A percentile compares a stretch with the other conserved stretches of the same genome.
Evolutionary conservation across 1,284 basidiomycete genomes (phyloP).

Genomic region (Trichosporon ovoides): DNA sequence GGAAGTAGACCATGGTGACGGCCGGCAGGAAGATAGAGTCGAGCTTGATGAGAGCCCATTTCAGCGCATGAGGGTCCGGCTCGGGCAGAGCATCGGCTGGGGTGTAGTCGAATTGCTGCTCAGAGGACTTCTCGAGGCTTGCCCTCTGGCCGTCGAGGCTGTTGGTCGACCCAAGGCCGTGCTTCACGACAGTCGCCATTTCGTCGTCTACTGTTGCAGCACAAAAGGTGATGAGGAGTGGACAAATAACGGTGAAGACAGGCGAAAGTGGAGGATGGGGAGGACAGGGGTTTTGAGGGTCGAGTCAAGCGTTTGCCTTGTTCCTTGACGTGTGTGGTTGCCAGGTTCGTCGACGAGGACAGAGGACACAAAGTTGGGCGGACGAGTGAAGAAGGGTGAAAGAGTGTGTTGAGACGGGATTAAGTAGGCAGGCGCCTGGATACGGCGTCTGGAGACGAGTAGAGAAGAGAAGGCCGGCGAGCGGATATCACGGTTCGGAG

Average conservation of each 20-base stretch:
- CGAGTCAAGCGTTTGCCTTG: neutral
- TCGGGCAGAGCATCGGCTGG: neutral
- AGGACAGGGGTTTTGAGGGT: neutral
- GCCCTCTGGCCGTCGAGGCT: neutral
- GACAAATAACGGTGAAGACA: neutral
- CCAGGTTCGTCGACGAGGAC: no score
- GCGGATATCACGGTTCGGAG: no score
- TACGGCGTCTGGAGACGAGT: no score
- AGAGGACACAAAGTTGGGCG: no score
- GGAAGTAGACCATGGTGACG: conserved; percentile 29
- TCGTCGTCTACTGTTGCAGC: neutral
- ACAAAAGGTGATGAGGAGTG: neutral
- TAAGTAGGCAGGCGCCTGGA: no score
- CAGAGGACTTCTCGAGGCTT: conserved; percentile 1
- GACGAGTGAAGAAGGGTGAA: no score
- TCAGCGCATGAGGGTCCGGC: conserved; percentile 8
- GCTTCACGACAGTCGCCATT: conserved; percentile 1
- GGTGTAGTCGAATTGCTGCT: neutral
- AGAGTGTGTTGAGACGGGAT: no score
- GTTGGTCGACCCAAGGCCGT: neutral
- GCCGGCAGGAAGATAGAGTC: conserved; percentile 26
- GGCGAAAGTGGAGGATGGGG: neutral
- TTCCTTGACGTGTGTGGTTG: neutral
- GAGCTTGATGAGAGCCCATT: conserved; percentile 24
- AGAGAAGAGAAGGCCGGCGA: no score